Evolutionary conservation across 1,139 yeast species (phyloP), one percentile per base, ranked within the genome.

Genomic region (Saccharomyces hybrid): DNA sequence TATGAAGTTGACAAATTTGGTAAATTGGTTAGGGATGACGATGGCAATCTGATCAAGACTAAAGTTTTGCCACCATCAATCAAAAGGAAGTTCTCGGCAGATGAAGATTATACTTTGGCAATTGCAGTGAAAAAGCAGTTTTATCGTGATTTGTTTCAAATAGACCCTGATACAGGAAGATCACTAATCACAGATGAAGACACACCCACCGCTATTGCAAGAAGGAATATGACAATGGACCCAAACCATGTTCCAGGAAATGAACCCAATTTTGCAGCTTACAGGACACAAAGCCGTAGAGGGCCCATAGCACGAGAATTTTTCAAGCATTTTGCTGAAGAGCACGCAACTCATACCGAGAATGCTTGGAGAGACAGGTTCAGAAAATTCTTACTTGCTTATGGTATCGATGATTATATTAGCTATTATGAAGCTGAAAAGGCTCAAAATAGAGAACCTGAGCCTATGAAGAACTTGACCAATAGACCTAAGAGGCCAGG

Each of bases 341-440:
- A 68, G 48, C 69, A 72, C 51, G 78, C 82, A n/a, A 69, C 75
- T 32, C 90, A 85, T 66, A 73, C 85, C 3, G 76, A 77, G 53
- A 78, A 80, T 62, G 84, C 90, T 28, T 86, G 91, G 91, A 81
- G 93, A 67, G 93, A 85, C 66, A 76, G 93, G 57, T 85, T 80
- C 67, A 73, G 91, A 60, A 85, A 85, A 67, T 84, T 83, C 67
- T 80, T 84, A 27, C 67, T 79, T 5, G 74, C 74, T n/a, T 82
- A 77, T 61, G 88, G 89, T 28, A 73, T 85, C 49, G 80, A 78
- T 55, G 74, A 76, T 51, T 86, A 81, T 64, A 74, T 83, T 49
- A 67, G 71, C 7, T 82, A 83, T 64, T 85, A 82, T 66, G 81
- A 82, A 38, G 64, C 65, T 5, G 75, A 77, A 57, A 55, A 68